Conservation (phyloP, 2,329 filamentous ascomycete species). For the Spiromastix sp. region DNA sequence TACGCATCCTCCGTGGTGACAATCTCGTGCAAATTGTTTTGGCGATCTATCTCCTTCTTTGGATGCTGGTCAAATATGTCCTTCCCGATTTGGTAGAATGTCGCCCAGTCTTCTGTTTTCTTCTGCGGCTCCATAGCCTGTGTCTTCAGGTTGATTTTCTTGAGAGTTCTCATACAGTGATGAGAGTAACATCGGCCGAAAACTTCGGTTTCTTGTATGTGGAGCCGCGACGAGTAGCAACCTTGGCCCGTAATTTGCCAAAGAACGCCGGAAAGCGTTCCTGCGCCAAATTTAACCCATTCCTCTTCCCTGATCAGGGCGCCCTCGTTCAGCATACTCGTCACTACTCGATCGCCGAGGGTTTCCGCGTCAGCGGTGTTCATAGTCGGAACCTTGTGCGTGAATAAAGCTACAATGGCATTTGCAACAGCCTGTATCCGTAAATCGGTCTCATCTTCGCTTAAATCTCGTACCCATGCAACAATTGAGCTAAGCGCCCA, state of each 20-base stretch:
- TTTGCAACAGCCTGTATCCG: conserved; percentile 78
- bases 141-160: conserved; percentile 81
- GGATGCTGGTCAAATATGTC: conserved; percentile 60
- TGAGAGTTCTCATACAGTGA: conserved; percentile 86
- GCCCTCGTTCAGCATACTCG: conserved; percentile 66
- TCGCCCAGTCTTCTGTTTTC: conserved; percentile 74
- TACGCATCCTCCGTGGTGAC: conserved; percentile 87
- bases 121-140: conserved; percentile 58
- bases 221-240: conserved; percentile 79
- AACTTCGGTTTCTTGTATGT: conserved; percentile 50
- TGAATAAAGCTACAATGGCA: conserved; percentile 79
- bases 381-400: conserved; percentile 93
- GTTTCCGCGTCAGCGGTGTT: conserved; percentile 94
- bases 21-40: conserved; percentile 92
- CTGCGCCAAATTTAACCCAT: conserved; percentile 87
- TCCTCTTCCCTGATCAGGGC: conserved; percentile 84
- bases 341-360: conserved; percentile 65
- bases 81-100: conserved; percentile 75
- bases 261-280: conserved; percentile 74
- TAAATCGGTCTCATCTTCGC: conserved; percentile 81
- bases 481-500: conserved; percentile 90
- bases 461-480: conserved; percentile 76
- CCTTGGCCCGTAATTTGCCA: conserved; percentile 87
- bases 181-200: conserved; percentile 80
- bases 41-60: conserved; percentile 82